Base-by-base conservation (phyloP, 192 early-diverging fungal genomes). In the Coemansia sp. region DNA sequence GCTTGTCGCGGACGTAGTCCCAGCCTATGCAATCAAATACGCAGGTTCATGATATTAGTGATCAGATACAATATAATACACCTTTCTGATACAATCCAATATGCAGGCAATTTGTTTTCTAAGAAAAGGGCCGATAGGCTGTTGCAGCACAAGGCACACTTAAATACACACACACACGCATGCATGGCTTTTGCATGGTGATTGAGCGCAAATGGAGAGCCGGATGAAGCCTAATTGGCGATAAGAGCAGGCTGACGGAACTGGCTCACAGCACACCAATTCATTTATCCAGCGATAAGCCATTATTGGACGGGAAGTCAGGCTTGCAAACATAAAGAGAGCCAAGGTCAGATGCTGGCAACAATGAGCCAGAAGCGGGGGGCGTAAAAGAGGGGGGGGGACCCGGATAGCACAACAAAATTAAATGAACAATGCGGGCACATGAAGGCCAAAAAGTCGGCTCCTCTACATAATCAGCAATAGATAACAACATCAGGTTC, bases 1-100 rank as follows among this genome's bases (percentile, higher is more conserved):
- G 13, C 11, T 42, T 36, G 16, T 63, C 20, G 16, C 42, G 38
- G n/a, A n/a, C n/a, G 66, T 57, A 0, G 80, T 55, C 47, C 68
- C 76, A 13, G 80, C 65, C 80, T 82, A 82, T 59, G 3, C 20
- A 65, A 24, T 13, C 8, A 42, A 9, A 16, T 33, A 61, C 29
- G 2, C 3, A 36, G 40, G 10, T 55, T 16, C 3, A 15, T 27
- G 52, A 59, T 33, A 40, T 59, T 59, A 22, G 43, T 11, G 40
- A 62, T 22, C 27, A 70, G 33, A 20, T 9, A 47, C 27, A 47
- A 42, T 41, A 36, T 47, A n/a, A 24, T 54, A 65, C 20, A 24
- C 22, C 18, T 13, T 55, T 55, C 24, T 4, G 52, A 27, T n/a
- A 27, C 13, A 31, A 31, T 55, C n/a, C 13, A 31, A 55, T 24